Conservation (phyloP, 1,139 yeast genomes). For the Candida gigantensis region DNA sequence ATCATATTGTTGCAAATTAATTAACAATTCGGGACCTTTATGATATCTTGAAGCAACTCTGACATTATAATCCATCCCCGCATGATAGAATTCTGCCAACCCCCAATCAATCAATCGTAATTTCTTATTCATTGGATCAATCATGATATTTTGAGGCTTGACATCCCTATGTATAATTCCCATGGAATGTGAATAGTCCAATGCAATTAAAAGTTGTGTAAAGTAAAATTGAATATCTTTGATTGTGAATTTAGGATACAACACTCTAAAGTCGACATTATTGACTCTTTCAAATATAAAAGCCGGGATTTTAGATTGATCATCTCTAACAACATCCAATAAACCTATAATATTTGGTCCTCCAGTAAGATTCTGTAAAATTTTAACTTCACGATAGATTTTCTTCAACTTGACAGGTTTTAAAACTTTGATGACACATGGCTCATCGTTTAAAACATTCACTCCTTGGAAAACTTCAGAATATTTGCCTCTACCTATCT, state of each 20-base stretch:
- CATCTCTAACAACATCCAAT: conserved; percentile 75
- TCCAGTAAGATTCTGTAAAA: conserved; percentile 69
- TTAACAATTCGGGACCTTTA: conserved; percentile 78
- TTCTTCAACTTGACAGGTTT: conserved; percentile 82
- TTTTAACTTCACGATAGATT: conserved; percentile 75
- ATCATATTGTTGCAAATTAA: conserved; percentile 74
- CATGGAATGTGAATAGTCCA: conserved; percentile 78
- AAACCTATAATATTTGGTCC: conserved; percentile 74
- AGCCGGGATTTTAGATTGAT: conserved; percentile 72
- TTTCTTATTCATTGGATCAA: conserved; percentile 64
- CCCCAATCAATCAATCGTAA: conserved; percentile 84
- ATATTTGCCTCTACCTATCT: conserved; percentile 96
- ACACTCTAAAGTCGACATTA: conserved; percentile 69
- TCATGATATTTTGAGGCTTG: conserved; percentile 84
- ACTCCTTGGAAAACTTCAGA: conserved; percentile 90
- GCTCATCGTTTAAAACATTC: conserved; percentile 46
- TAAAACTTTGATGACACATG: conserved; percentile 70
- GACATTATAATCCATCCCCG: conserved; percentile 77
- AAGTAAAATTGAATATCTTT: conserved; percentile 70
- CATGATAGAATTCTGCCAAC: conserved; percentile 77
- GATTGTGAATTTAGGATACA: conserved; percentile 66
- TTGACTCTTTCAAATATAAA: conserved; percentile 70
- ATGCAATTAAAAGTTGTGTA: conserved; percentile 66
- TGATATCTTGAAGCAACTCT: conserved; percentile 80
- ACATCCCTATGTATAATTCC: conserved; percentile 86